Conservation (phyloP, 352 stramenopile genomes). For the Blastocystis sp. region DNA sequence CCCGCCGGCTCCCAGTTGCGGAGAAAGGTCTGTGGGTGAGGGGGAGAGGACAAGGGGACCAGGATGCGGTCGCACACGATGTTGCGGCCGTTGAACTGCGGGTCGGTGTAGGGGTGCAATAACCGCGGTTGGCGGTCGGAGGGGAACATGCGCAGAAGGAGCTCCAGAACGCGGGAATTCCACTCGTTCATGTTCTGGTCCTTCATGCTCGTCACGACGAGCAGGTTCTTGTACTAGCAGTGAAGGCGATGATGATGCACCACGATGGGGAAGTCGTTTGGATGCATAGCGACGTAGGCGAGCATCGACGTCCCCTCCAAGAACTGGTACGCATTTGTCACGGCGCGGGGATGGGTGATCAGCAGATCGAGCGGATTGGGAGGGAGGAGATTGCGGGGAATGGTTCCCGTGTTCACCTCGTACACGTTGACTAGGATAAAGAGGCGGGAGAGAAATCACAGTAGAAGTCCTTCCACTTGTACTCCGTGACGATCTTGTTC, state of each 20-base stretch:
- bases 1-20: slow-evolving; percentile 34
- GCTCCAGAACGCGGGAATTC: slow-evolving; percentile 1
- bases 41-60: background rate
- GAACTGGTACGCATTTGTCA: slow-evolving; percentile 33
- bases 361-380: background rate
- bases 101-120: slow-evolving; percentile 22
- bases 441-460: background rate
- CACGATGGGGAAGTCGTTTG: slow-evolving; percentile 16
- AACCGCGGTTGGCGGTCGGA: background rate
- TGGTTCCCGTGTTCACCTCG: background rate
- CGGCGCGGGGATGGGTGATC: slow-evolving; percentile 17
- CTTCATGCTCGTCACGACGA: background rate
- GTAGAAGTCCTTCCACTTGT: slow-evolving; percentile 59
- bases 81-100: slow-evolving; percentile 3
- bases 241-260: background rate
- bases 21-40: slow-evolving; percentile 1
- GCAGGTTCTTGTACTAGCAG: slow-evolving; percentile 9
- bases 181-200: background rate
- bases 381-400: background rate
- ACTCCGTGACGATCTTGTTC: slow-evolving; percentile 1
- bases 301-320: slow-evolving; percentile 29
- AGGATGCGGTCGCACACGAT: slow-evolving; percentile 30
- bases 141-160: slow-evolving; percentile 21
- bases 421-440: slow-evolving; percentile 25
- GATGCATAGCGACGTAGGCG: slow-evolving; percentile 4